Evolutionary conservation across 495 filamentous ascomycete genomes (phyloP).

Genomic region (Amorphotheca resinae): DNA sequence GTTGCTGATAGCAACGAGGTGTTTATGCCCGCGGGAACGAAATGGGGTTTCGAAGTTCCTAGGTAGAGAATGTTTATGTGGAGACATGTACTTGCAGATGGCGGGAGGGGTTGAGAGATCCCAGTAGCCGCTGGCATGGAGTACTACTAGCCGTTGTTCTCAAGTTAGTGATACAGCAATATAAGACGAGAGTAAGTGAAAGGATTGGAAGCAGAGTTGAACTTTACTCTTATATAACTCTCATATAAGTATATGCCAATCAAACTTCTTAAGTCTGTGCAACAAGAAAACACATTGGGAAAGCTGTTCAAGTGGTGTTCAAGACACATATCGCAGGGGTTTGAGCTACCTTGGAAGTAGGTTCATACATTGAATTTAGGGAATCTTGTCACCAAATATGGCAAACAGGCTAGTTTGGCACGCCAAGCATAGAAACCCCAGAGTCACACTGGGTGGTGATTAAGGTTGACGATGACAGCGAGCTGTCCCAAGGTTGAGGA

Average conservation of each 20-base stretch:
- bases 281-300: no score
- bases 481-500: no score
- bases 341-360: not conserved
- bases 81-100: slow-evolving; percentile 31
- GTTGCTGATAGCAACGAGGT: slow-evolving; percentile 23
- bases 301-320: no score
- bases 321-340: not conserved
- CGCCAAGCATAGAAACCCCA: not conserved
- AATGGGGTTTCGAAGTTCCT: slow-evolving; percentile 29
- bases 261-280: not conserved
- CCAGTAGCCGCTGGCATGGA: slow-evolving; percentile 5
- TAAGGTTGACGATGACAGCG: no score
- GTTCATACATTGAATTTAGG: not conserved
- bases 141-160: slow-evolving; percentile 9
- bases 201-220: slow-evolving; percentile 6
- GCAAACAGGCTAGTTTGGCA: not conserved
- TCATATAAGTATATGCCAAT: not conserved
- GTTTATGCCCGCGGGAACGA: slow-evolving; percentile 31
- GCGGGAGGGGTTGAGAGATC: slow-evolving; percentile 24
- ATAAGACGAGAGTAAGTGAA: slow-evolving; percentile 11
- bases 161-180: not conserved
- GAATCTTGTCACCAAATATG: not conserved
- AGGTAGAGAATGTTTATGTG: slow-evolving; percentile 31
- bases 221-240: no score
- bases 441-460: no score